phyloP scores from a whole-genome alignment of 306 rosid species.

The Corylus heterophylla region DNA sequence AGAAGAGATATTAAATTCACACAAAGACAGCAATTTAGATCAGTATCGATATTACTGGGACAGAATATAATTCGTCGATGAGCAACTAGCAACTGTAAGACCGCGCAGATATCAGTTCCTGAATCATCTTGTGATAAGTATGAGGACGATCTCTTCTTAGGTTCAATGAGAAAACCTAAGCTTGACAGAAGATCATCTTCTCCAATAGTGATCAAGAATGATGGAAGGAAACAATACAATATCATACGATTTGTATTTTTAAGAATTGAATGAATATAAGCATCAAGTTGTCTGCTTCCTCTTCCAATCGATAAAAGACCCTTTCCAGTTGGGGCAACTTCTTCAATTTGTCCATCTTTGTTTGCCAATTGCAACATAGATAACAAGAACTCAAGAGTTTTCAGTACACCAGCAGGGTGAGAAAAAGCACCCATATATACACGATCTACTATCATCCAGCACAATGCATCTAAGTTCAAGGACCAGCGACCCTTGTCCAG shows the following conservation, averaged over 20 bases:
- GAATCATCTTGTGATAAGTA: constrained; percentile 59
- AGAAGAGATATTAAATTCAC: constrained; percentile 89
- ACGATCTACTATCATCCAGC: constrained; percentile 97
- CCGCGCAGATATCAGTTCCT: constrained; percentile 76
- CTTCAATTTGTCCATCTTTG: constrained; percentile 98
- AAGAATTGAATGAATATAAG: constrained; percentile 88
- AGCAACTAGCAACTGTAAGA: constrained; percentile 86
- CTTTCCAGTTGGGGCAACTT: constrained; percentile 83
- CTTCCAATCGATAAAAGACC: constrained; percentile 86
- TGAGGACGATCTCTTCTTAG: constrained; percentile 54
- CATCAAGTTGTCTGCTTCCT: constrained; percentile 96
- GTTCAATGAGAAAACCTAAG: constrained; percentile 69
- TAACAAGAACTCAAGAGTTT: constrained; percentile 89
- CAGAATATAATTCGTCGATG: constrained; percentile 87
- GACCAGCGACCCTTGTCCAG: constrained; percentile 97
- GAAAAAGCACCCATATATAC: constrained; percentile 99
- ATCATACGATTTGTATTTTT: constrained; percentile 91
- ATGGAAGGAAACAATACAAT: constrained; percentile 89
- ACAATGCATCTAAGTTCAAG: constrained; percentile 85
- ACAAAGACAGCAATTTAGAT: constrained; percentile 92
- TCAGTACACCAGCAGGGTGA: constrained; percentile 79
- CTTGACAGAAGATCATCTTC: constrained; percentile 78
- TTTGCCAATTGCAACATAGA: constrained; percentile 98
- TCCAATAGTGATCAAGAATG: constrained; percentile 74
- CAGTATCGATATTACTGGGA: constrained; percentile 91